A percentile compares a stretch with the other conserved stretches of the same genome.
These are phyloP conservation scores for Candida tropicalis DNA, from an alignment of 1,139 yeast species.

Conservation along the genomic window DNA sequence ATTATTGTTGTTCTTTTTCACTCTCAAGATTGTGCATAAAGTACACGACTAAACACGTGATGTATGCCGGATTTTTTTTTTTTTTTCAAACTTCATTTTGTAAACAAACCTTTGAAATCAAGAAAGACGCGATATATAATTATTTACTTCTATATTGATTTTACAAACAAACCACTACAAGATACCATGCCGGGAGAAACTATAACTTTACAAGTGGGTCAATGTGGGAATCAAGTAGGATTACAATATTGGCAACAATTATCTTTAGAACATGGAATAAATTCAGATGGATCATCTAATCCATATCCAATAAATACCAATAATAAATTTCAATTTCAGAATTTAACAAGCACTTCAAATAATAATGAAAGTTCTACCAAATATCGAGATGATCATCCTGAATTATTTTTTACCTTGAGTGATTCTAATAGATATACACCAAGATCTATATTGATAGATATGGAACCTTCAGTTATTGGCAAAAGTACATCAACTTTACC, in stretches of 20 bases:
- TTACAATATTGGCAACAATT: slow-evolving; percentile 91
- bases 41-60: too few relatives aligned
- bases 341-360: slow-evolving; percentile 2
- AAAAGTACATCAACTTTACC: slow-evolving; percentile 61
- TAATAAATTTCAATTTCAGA: slow-evolving; percentile 5
- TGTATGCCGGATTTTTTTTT: too few relatives aligned
- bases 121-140: background rate
- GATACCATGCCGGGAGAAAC: slow-evolving; percentile 28
- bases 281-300: slow-evolving; percentile 63
- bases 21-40: too few relatives aligned
- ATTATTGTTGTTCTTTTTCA: too few relatives aligned
- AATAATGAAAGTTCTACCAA: slow-evolving; percentile 19
- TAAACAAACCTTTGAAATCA: too few relatives aligned
- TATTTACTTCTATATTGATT: background rate
- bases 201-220: slow-evolving; percentile 60
- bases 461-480: slow-evolving; percentile 87
- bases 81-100: too few relatives aligned
- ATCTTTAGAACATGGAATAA: slow-evolving; percentile 85
- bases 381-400: slow-evolving; percentile 72
- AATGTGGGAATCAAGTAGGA: slow-evolving; percentile 97
- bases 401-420: slow-evolving; percentile 78
- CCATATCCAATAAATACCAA: slow-evolving; percentile 26
- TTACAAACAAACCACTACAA: background rate
- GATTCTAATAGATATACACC: slow-evolving; percentile 82
- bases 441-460: slow-evolving; percentile 78